A percentile compares a stretch with the other conserved stretches of the same genome.
phyloP scores from a whole-genome alignment of 2,329 filamentous ascomycete genomes.

The Diaporthe batatas region DNA sequence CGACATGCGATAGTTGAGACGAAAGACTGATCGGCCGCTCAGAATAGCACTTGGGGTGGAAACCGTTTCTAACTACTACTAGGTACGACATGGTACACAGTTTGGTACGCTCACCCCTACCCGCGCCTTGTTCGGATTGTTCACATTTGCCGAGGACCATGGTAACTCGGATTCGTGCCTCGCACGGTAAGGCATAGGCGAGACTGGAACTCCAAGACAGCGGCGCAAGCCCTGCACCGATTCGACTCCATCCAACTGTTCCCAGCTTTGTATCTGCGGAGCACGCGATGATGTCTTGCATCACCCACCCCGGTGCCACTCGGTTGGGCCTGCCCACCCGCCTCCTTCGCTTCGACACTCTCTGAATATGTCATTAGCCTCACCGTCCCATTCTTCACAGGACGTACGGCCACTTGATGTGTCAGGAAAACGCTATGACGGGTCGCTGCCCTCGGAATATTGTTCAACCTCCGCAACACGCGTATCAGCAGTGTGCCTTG shows the following conservation, averaged over 20 bases:
- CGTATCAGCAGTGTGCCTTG: conserved; percentile 1
- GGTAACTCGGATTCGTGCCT: conserved; percentile 7
- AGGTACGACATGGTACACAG: background rate
- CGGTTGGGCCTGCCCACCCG: conserved; percentile 30
- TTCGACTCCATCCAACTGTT: background rate
- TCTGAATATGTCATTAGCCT: conserved; percentile 16
- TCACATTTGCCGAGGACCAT: conserved; percentile 24
- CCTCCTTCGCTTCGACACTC: conserved; percentile 16
- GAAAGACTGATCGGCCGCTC: conserved; percentile 24
- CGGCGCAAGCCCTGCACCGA: conserved; percentile 20
- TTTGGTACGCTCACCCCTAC: conserved; percentile 11
- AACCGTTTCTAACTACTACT: conserved; percentile 3
- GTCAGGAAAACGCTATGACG: conserved; percentile 11
- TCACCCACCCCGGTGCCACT: conserved; percentile 23
- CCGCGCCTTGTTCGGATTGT: conserved; percentile 29
- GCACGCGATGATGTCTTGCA: conserved; percentile 29
- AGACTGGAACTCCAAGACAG: conserved; percentile 16
- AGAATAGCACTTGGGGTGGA: conserved; percentile 30
- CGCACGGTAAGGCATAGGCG: conserved; percentile 27
- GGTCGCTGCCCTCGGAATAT: conserved; percentile 19
- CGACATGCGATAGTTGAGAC: conserved; percentile 29
- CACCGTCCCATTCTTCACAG: background rate
- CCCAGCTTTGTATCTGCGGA: conserved; percentile 16
- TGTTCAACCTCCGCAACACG: conserved; percentile 14
- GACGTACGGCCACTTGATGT: conserved; percentile 12